phyloP scores from a whole-genome alignment of 306 rosid species.

The Oxytropis ochrocephala region DNA sequence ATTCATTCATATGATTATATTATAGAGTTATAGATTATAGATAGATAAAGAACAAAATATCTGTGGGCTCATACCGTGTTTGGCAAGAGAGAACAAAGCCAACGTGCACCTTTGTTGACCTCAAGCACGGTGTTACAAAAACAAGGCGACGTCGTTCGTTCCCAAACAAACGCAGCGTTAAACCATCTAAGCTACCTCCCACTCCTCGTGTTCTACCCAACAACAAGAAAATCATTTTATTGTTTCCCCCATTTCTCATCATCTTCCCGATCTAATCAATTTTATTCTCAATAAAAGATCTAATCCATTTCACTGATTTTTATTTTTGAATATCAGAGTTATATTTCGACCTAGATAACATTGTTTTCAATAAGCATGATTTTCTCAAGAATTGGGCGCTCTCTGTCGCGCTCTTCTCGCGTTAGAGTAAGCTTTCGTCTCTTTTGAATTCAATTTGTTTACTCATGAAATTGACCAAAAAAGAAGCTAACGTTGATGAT shows the following conservation, averaged over 20 bases:
- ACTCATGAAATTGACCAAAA: neutral
- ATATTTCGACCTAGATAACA: neutral
- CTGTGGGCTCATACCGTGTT: constrained; percentile 33
- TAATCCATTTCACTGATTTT: neutral
- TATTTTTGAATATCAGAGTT: neutral
- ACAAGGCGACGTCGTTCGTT: neutral
- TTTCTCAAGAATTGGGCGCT: constrained; percentile 55
- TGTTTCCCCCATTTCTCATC: neutral
- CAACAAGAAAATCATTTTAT: neutral
- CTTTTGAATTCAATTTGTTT: neutral
- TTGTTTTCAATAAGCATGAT: constrained; percentile 39
- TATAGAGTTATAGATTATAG: too few species aligned
- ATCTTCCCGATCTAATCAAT: too few species aligned
- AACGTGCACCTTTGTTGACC: constrained; percentile 29
- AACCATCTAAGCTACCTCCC: neutral
- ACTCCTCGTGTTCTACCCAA: neutral
- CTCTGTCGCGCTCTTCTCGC: constrained; percentile 59
- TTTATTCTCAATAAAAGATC: too few species aligned
- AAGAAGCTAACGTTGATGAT: neutral
- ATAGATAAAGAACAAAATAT: neutral
- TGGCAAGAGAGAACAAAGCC: constrained; percentile 29
- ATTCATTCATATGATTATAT: too few species aligned
- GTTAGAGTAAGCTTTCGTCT: constrained; percentile 34
- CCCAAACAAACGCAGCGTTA: constrained; percentile 2
- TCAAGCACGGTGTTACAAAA: neutral